Conservation (phyloP, 2,329 filamentous ascomycete species). For the Claviceps maximensis region DNA sequence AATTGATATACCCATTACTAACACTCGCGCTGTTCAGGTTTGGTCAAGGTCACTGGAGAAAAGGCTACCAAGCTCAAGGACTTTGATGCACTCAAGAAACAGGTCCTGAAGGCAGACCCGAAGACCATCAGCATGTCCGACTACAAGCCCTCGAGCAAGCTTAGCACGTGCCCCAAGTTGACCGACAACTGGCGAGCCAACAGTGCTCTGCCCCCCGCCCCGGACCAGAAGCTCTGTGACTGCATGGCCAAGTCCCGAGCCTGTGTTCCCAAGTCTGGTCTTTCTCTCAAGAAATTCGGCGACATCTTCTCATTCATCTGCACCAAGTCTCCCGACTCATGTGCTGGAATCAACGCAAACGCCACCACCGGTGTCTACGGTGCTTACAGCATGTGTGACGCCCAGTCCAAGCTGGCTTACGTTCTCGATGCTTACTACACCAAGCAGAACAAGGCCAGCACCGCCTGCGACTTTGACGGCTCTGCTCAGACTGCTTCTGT, state of each 20-base stretch:
- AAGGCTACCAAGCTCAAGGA: slow-evolving; percentile 56
- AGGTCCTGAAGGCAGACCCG: slow-evolving; percentile 56
- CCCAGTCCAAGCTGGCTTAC: slow-evolving; percentile 57
- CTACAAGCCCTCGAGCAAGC: slow-evolving; percentile 65
- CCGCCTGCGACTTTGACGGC: slow-evolving; percentile 60
- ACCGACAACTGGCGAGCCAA: slow-evolving; percentile 50
- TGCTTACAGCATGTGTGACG: slow-evolving; percentile 63
- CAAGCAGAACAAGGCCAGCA: slow-evolving; percentile 34
- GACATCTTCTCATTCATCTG: slow-evolving; percentile 66
- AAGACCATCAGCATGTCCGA: slow-evolving; percentile 47
- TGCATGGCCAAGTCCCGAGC: slow-evolving; percentile 69
- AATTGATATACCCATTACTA: too few relatives aligned
- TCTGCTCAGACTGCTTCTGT: slow-evolving; percentile 42
- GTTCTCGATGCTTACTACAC: slow-evolving; percentile 63
- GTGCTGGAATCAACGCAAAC: slow-evolving; percentile 56
- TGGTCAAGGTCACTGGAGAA: slow-evolving; percentile 48
- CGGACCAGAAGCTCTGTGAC: slow-evolving; percentile 64
- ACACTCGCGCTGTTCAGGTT: slow-evolving; percentile 30
- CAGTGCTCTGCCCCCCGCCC: slow-evolving; percentile 62
- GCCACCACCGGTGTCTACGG: slow-evolving; percentile 57
- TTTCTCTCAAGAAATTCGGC: slow-evolving; percentile 46
- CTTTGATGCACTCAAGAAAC: slow-evolving; percentile 57
- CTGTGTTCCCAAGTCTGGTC: slow-evolving; percentile 51
- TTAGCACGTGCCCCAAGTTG: slow-evolving; percentile 57
- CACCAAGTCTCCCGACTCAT: slow-evolving; percentile 40